Evolutionary conservation across 352 stramenopile species (phyloP), one percentile per base, ranked within the genome.

Genomic region (Thalassiosira hispida): DNA sequence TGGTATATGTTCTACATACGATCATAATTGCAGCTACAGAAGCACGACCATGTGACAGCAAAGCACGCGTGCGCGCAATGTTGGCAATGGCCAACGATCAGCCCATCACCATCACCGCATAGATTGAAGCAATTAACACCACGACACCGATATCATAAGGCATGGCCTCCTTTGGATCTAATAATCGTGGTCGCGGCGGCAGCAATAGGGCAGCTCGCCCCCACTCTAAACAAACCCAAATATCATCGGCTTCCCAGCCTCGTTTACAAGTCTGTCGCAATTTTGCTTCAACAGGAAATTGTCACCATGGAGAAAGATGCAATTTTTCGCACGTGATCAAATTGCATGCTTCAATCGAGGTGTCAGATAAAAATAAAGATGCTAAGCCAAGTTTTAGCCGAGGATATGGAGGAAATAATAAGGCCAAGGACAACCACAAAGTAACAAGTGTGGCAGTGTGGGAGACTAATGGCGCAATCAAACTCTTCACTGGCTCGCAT

Each of bases 401-500:
- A 29, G 23, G 52, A 12, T 46, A 59, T 14, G 11, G 18, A 16
- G 18, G 49, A 29, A 29, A 5, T 44, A 68, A 35, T 14, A 74
- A 62, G 38, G 51, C 47, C n/a, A 86, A 77, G 33, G 74, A 83
- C 20, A 60, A 73, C 55, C 72, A 70, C 42, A 84, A 77, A 49
- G 78, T 90, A 0, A 84, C 86, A 1, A 83, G 82, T 25, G 76
- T 91, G 20, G 78, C 86, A n/a, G 78, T 90, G 52, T 94, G 89
- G 89, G 83, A 94, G 64, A 82, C 73, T 8, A 55, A 79, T 44
- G 85, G 81, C 7, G 61, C 27, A 9, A 84, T 92, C 22, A 92
- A 94, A 81, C 81, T 94, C 29, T 94, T 94, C 61, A 90, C 87
- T 9, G 85, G 85, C 9, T 82, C 52, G 9, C 82, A 91, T 35